A percentile compares a stretch with the other conserved stretches of the same genome.
These are phyloP conservation scores for Tricholoma sp. DNA, from an alignment of 768 basidiomycete species.

Conservation along the genomic window DNA sequence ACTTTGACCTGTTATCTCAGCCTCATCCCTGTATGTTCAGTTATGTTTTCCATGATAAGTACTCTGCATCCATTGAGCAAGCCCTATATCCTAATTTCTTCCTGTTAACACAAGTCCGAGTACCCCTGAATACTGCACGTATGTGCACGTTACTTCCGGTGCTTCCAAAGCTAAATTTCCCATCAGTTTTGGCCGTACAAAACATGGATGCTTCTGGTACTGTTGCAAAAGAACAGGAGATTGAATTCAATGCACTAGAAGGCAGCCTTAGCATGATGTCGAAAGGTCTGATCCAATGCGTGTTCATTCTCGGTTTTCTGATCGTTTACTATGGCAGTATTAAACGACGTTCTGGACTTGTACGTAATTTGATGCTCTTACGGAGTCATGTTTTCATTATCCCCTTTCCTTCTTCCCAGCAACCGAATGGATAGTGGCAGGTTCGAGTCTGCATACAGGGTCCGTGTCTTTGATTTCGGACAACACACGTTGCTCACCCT, in stretches of 20 bases:
- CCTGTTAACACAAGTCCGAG: conserved; percentile 41
- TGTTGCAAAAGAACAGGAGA: conserved; percentile 54
- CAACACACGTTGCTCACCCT: conserved; percentile 4
- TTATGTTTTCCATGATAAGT: conserved; percentile 48
- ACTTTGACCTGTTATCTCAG: not conserved
- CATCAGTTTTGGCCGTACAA: conserved; percentile 61
- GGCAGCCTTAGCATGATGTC: conserved; percentile 69
- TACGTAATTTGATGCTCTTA: conserved; percentile 27
- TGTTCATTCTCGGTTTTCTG: not conserved
- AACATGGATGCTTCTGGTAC: conserved; percentile 66
- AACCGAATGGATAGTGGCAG: conserved; percentile 85
- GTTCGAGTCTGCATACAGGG: conserved; percentile 66
- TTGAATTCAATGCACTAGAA: conserved; percentile 71
- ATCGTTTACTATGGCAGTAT: conserved; percentile 32
- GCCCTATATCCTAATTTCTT: not conserved
- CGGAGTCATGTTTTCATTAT: not conserved
- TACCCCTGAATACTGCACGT: conserved; percentile 58
- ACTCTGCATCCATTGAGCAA: not conserved
- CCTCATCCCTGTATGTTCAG: conserved; percentile 17
- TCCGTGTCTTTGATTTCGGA: conserved; percentile 17
- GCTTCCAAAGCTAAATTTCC: not conserved
- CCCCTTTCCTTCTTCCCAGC: conserved; percentile 27
- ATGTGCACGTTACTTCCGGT: not conserved
- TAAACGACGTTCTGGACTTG: conserved; percentile 82
- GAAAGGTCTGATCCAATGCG: conserved; percentile 40